A percentile compares a stretch with the other conserved stretches of the same genome.
These are phyloP conservation scores for Fomitopsis palustris DNA, from an alignment of 1,284 basidiomycete genomes.

Conservation along the genomic window DNA sequence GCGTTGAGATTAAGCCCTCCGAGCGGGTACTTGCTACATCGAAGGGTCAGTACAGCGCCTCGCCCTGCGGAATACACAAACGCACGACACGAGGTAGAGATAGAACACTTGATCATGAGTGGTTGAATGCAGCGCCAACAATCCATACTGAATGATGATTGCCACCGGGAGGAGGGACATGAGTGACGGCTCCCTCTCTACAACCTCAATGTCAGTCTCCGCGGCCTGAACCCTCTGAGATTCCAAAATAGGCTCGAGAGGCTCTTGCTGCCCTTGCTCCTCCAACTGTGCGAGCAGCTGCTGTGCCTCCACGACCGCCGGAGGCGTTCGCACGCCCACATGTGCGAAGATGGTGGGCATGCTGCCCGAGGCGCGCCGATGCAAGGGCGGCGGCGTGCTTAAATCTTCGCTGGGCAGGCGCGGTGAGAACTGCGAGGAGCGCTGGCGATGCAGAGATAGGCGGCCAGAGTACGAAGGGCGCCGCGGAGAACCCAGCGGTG, in stretches of 20 bases:
- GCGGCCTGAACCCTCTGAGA: slow-evolving; percentile 29
- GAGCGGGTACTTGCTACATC: slow-evolving; percentile 56
- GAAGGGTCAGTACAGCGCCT: background rate
- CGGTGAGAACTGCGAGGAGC: slow-evolving; percentile 12
- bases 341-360: slow-evolving; percentile 79
- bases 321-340: slow-evolving; percentile 69
- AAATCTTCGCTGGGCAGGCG: slow-evolving; percentile 7
- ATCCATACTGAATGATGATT: slow-evolving; percentile 77
- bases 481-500: slow-evolving; percentile 18
- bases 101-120: slow-evolving; percentile 84
- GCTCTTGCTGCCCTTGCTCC: slow-evolving; percentile 35
- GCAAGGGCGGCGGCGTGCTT: background rate
- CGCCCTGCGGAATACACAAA: slow-evolving; percentile 11
- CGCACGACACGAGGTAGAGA: slow-evolving; percentile 79
- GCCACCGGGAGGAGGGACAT: slow-evolving; percentile 62
- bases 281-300: slow-evolving; percentile 44
- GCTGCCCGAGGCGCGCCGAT: slow-evolving; percentile 49
- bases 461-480: slow-evolving; percentile 16
- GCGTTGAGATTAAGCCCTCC: slow-evolving; percentile 77
- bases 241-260: slow-evolving; percentile 53
- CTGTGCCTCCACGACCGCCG: slow-evolving; percentile 68
- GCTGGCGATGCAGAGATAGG: slow-evolving; percentile 16
- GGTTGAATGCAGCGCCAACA: slow-evolving; percentile 77
- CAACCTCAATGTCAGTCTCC: slow-evolving; percentile 5
- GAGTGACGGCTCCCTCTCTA: slow-evolving; percentile 55